Base-by-base conservation (phyloP, 1,139 yeast genomes). In the Arxiozyma heterogenica region DNA sequence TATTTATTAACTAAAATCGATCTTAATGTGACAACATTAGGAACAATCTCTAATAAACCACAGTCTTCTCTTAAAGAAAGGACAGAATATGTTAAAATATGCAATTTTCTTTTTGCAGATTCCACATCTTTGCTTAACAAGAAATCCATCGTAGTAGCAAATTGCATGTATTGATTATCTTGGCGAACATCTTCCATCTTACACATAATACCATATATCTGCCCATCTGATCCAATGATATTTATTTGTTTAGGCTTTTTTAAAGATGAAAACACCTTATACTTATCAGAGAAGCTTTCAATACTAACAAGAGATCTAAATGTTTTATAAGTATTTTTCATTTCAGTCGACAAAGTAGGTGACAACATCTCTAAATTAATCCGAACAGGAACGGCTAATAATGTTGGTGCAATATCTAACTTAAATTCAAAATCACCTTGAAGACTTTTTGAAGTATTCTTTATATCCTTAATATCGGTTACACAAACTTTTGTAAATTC, bases 21-120 rank as follows among this genome's bases (percentile, higher is more conserved):
- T 57, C 95, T 79, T 76, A 91, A 75, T 0, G 98, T 91, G 18
- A 81, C 76, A 3, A 91, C 94, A 59, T 89, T 83, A 39, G 83
- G 84, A 8, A 94, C 98, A 83, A 95, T 91, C 67, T 94, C 98
- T 58, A 94, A 86, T 6, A 94, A 79, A 41, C 98, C 99, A 74
- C 87, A 81, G 41, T 82, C 83, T 60, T 89, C 97, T 49, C 89
- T 83, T 54, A 94, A 70, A 0, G 98, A 96, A 15, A 90, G 82
- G 5, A 93, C 98, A 1, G 95, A 88, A 69, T 91, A 94, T 15
- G 95, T 85, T 2, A 82, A 78, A 55, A 94, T 89, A 3, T 78
- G 74, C 41, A 94, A 75, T 49, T 79, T 80, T 54, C 98, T 74
- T 58, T 84, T 82, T 50, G 85, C 77, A 0, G 97, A 84, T 54